Conservation (phyloP, 2,329 filamentous ascomycete genomes). For the Ceratocystis diversiconidia region DNA sequence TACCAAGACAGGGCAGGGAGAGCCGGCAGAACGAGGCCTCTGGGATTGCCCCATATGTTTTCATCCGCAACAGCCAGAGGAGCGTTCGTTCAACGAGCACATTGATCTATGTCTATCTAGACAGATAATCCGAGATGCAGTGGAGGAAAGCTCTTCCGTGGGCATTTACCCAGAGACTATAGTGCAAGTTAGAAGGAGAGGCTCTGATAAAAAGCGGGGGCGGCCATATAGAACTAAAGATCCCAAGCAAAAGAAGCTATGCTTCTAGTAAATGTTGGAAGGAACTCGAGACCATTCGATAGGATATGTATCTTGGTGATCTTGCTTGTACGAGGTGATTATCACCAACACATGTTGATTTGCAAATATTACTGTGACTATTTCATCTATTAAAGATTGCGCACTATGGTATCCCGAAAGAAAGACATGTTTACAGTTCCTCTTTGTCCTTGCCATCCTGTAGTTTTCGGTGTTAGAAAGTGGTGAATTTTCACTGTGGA, state of each 20-base stretch:
- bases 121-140: conserved; percentile 70
- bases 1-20: background rate
- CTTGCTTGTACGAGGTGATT: too few relatives aligned
- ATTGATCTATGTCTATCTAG: conserved; percentile 83
- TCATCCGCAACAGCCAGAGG: conserved; percentile 59
- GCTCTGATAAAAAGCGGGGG: conserved; percentile 20
- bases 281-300: background rate
- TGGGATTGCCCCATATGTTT: conserved; percentile 86
- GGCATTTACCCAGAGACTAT: conserved; percentile 22
- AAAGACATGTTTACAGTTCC: conserved; percentile 18
- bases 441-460: conserved; percentile 17
- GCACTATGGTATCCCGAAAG: conserved; percentile 3
- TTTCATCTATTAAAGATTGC: background rate
- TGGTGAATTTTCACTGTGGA: conserved; percentile 10
- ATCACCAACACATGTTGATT: background rate
- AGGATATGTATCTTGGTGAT: too few relatives aligned
- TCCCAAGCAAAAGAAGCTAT: conserved; percentile 38
- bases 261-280: conserved; percentile 30
- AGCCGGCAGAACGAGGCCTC: conserved; percentile 32
- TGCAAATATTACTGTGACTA: background rate
- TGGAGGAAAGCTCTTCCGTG: conserved; percentile 35
- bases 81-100: conserved; percentile 73
- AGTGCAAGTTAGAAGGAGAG: conserved; percentile 17
- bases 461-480: conserved; percentile 4
- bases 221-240: conserved; percentile 24